These are phyloP conservation scores for Trametes cinnabarina DNA, from an alignment of 768 basidiomycete genomes.

Conservation along the genomic window DNA sequence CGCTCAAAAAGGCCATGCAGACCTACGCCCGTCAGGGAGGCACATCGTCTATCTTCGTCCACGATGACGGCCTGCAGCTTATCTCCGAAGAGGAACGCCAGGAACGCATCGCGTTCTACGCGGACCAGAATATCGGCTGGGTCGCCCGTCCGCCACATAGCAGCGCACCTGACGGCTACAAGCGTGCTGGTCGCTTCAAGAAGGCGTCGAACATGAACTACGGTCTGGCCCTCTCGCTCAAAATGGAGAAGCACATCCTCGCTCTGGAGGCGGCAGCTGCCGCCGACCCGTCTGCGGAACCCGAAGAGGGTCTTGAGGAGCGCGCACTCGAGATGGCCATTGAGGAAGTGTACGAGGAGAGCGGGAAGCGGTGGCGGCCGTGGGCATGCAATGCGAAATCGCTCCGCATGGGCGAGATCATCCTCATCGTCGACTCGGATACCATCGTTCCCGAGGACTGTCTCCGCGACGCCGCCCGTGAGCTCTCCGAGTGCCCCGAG, in stretches of 20 bases:
- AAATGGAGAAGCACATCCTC: constrained; percentile 50
- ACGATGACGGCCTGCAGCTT: constrained; percentile 81
- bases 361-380: constrained; percentile 58
- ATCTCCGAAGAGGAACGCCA: constrained; percentile 59
- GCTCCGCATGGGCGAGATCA: constrained; percentile 73
- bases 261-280: constrained; percentile 43
- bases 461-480: constrained; percentile 85
- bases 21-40: constrained; percentile 92
- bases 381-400: constrained; percentile 77
- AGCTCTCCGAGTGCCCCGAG: constrained; percentile 77
- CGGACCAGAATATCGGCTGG: constrained; percentile 77
- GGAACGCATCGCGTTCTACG: constrained; percentile 71
- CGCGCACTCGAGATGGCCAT: constrained; percentile 69
- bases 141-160: constrained; percentile 78
- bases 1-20: constrained; percentile 82
- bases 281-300: constrained; percentile 41
- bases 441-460: constrained; percentile 85
- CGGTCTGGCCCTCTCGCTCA: constrained; percentile 64
- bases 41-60: constrained; percentile 73
- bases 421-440: constrained; percentile 82
- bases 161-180: constrained; percentile 58
- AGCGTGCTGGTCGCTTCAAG: constrained; percentile 88
- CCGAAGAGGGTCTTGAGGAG: constrained; percentile 63
- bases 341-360: constrained; percentile 66
- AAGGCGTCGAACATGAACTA: constrained; percentile 95